Conservation (phyloP, 2,329 filamentous ascomycete genomes). For the Penicillium digitatum region DNA sequence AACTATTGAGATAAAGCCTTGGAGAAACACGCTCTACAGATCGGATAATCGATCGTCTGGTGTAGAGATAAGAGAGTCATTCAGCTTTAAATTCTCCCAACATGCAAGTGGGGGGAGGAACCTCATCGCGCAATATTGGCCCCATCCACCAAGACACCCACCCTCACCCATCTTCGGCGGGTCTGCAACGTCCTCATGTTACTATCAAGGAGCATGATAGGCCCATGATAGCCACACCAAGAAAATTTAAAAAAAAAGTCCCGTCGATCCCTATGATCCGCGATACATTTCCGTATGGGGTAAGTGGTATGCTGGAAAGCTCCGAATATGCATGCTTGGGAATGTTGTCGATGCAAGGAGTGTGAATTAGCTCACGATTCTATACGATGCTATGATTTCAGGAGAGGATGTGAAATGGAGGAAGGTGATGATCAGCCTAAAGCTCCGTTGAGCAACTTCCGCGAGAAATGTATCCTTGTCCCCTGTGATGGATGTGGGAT, state of each 20-base stretch:
- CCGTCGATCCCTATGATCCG: conserved; percentile 1
- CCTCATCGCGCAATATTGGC: background rate
- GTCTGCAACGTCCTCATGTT: background rate
- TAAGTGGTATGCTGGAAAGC: conserved; percentile 12
- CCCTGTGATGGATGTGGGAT: background rate
- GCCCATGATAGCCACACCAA: background rate
- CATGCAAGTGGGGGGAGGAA: background rate
- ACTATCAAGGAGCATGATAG: background rate
- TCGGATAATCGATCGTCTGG: background rate
- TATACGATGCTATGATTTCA: background rate
- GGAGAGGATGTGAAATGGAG: background rate
- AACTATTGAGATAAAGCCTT: background rate
- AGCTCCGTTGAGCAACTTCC: background rate
- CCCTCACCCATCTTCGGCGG: background rate
- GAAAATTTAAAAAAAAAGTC: background rate
- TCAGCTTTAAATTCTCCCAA: background rate
- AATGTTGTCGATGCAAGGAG: conserved; percentile 6
- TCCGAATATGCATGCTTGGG: conserved; percentile 7
- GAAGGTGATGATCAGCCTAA: background rate
- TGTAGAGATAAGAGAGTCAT: background rate
- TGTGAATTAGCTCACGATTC: background rate
- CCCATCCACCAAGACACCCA: background rate
- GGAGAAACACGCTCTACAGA: background rate
- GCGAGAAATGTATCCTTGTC: background rate
- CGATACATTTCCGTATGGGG: conserved; percentile 1